These are phyloP conservation scores for Deakozyma indianensis DNA, from an alignment of 805 yeast genomes.

Conservation along the genomic window DNA sequence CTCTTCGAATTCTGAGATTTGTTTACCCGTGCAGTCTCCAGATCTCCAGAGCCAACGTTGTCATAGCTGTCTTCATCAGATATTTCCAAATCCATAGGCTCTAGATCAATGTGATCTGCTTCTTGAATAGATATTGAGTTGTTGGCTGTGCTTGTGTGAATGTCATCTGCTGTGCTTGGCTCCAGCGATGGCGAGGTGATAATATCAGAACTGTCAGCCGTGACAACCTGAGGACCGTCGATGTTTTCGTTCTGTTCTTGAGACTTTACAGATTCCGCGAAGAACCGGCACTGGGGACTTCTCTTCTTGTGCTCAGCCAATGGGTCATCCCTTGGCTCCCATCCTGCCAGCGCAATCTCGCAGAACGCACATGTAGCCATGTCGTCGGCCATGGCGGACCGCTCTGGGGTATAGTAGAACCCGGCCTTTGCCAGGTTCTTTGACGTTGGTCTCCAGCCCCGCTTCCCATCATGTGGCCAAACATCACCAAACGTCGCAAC, in stretches of 20 bases:
- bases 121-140: no score
- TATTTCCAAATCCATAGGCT: background rate
- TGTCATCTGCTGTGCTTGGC: no score
- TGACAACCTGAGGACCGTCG: no score
- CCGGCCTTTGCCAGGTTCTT: slow-evolving; percentile 38
- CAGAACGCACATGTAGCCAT: slow-evolving; percentile 53
- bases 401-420: slow-evolving; percentile 40
- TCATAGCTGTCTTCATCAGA: background rate
- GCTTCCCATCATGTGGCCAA: slow-evolving; percentile 33
- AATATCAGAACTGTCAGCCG: background rate
- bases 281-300: slow-evolving; percentile 29
- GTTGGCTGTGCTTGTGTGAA: no score
- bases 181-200: background rate
- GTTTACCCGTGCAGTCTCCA: background rate
- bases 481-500: slow-evolving; percentile 10
- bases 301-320: slow-evolving; percentile 36
- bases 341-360: slow-evolving; percentile 49
- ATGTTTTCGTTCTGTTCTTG: no score
- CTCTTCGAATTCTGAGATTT: background rate
- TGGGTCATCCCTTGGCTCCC: slow-evolving; percentile 58
- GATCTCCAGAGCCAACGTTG: background rate
- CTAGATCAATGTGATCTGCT: background rate
- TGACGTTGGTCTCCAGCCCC: slow-evolving; percentile 26
- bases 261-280: slow-evolving; percentile 9
- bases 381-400: slow-evolving; percentile 31